Conservation (phyloP, 371 early-diverging fungal species). For the Coemansia sp. region DNA sequence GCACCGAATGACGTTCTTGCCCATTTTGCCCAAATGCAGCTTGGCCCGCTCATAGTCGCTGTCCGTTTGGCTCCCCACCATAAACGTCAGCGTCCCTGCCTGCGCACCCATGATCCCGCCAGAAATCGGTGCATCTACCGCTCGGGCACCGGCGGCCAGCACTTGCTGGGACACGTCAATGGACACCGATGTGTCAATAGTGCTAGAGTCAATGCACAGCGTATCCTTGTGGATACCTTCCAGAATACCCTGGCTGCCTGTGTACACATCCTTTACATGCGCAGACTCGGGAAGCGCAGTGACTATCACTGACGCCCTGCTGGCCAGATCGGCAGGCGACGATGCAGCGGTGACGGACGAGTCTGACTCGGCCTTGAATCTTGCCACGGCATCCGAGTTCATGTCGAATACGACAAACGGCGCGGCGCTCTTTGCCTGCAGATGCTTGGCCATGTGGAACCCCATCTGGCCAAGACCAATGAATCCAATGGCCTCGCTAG, state of each 20-base stretch:
- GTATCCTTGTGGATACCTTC: constrained; percentile 54
- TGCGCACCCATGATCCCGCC: constrained; percentile 92
- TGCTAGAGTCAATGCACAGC: constrained; percentile 86
- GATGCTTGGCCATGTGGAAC: constrained; percentile 87
- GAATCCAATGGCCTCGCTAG: constrained; percentile 67
- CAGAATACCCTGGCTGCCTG: constrained; percentile 62
- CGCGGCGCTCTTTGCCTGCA: constrained; percentile 60
- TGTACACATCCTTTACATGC: constrained; percentile 81
- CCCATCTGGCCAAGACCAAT: constrained; percentile 97
- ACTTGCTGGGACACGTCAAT: constrained; percentile 64
- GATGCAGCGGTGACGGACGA: constrained; percentile 54
- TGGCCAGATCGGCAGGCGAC: constrained; percentile 70
- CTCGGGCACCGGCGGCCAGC: constrained; percentile 60
- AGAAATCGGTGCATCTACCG: constrained; percentile 95
- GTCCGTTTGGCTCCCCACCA: constrained; percentile 81
- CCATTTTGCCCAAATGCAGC: constrained; percentile 78
- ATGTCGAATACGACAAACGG: constrained; percentile 73
- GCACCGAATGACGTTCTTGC: constrained; percentile 91
- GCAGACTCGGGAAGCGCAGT: constrained; percentile 90
- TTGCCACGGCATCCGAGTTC: constrained; percentile 57
- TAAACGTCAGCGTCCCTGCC: constrained; percentile 92
- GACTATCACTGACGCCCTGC: constrained; percentile 71
- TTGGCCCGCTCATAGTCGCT: constrained; percentile 66
- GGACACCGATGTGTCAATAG: constrained; percentile 81
- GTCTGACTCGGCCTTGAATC: constrained; percentile 48